Evolutionary conservation across 202 grass and related monocot genomes (phyloP), one percentile per base, ranked within the genome.

Genomic region (Cymbopogon flexuosus): DNA sequence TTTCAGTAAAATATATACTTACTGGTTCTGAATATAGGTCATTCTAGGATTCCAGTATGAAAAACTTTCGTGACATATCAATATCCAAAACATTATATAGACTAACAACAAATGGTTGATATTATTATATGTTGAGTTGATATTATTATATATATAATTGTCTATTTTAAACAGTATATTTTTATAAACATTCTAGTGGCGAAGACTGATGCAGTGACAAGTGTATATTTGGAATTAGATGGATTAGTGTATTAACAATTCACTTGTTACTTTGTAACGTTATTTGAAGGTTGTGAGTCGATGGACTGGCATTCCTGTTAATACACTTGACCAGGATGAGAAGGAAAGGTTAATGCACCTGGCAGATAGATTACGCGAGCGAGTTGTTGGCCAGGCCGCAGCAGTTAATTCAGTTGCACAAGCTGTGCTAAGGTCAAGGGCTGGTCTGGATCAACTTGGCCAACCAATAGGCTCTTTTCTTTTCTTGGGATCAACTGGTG

Each of bases 401-500:
- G 89, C 85, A 1, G 81, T 91, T 5, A 71, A 70, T 62, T 70
- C 70, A 6, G 85, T 91, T 8, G 77, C 78, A 3, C 81, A 39
- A 11, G 85, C 89, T 57, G 85, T 87, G 18, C 19, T 87, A 12
- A 64, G 81, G 16, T 87, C 89, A 14, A 81, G 85, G 30, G 78
- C 79, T 37, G 86, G 86, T 13, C 39, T 92, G 18, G 79, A 67
- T 45, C 36, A 84, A 2, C 83, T 52, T 19, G 68, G 68, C 22
- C 83, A 69, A 61, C 89, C 83, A 4, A 86, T 84, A 42, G 86
- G 90, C 12, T 89, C 86, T 8, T 91, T 91, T 29, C 83, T 91
- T 18, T 91, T 91, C 45, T 19, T 91, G 22, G 86, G 86, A 9
- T 70, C 85, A 0, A 87, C 85, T 19, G 89, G 89, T 31, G 89